phyloP scores from a whole-genome alignment of 2,329 filamentous ascomycete species.

The Cordyceps militaris region DNA sequence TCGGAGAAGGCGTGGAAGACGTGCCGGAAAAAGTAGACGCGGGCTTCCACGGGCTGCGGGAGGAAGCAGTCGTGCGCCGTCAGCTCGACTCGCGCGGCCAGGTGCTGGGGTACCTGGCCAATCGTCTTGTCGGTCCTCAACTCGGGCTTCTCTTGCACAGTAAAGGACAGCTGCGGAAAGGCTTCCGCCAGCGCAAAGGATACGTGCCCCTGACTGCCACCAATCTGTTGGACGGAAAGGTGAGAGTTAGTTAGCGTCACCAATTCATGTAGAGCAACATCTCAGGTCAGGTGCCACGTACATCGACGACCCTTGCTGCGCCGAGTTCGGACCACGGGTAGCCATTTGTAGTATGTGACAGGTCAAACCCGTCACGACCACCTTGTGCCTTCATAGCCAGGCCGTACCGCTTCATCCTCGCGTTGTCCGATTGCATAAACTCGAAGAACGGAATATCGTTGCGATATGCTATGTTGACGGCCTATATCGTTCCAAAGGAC shows the following conservation, averaged over 20 bases:
- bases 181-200: constrained; percentile 18
- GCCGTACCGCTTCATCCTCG: constrained; percentile 23
- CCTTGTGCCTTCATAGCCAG: constrained; percentile 26
- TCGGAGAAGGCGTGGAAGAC: constrained; percentile 52
- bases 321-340: constrained; percentile 21
- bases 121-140: constrained; percentile 31
- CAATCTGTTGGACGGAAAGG: constrained; percentile 16
- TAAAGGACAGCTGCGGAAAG: constrained; percentile 28
- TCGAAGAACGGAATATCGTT: constrained; percentile 22
- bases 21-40: constrained; percentile 47
- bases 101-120: constrained; percentile 23
- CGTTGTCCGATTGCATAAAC: constrained; percentile 22
- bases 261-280: not conserved
- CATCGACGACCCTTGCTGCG: constrained; percentile 22
- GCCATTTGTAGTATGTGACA: constrained; percentile 17
- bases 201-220: constrained; percentile 21
- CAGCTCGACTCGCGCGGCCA: constrained; percentile 30
- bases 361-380: constrained; percentile 17
- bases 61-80: constrained; percentile 46
- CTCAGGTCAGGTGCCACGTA: constrained; percentile 11
- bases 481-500: not conserved
- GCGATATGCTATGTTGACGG: constrained; percentile 23
- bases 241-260: not conserved
- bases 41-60: constrained; percentile 41
- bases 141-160: constrained; percentile 42